Conservation (phyloP, 2,329 filamentous ascomycete species). For the Epicoccum sorghinum region DNA sequence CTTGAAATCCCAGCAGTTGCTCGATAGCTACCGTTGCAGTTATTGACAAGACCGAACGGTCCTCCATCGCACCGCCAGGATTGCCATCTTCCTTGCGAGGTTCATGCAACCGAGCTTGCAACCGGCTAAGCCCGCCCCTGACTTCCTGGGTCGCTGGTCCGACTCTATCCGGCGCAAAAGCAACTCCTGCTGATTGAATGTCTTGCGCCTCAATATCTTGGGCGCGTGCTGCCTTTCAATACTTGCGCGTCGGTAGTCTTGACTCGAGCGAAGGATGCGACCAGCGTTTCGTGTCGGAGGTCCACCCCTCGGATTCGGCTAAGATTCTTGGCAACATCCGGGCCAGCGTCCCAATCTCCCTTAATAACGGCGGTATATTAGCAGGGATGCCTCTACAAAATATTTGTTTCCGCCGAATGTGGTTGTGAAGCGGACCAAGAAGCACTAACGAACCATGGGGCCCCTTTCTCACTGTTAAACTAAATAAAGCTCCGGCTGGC, state of each 20-base stretch:
- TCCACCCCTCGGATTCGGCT: slow-evolving; percentile 3
- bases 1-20: no score
- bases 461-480: background rate
- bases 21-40: no score
- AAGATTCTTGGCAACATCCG: background rate
- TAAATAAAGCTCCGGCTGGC: background rate
- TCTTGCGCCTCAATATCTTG: background rate
- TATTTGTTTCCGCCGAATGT: background rate
- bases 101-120: background rate
- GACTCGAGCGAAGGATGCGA: slow-evolving; percentile 3
- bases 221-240: background rate
- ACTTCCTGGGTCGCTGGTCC: no score
- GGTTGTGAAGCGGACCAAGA: background rate
- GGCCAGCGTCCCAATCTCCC: background rate
- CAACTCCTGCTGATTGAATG: background rate
- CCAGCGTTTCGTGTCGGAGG: slow-evolving; percentile 3
- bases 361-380: background rate
- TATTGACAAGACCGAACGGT: no score
- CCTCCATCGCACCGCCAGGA: no score
- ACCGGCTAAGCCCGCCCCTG: background rate
- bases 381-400: background rate
- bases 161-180: no score
- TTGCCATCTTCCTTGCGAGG: no score
- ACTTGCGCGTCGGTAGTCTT: background rate
- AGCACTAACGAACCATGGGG: background rate